Percentiles rank a stretch among this genome's conserved stretches.
phyloP scores from a whole-genome alignment of 2,329 filamentous ascomycete species.

The Pseudocercospora eumusae region DNA sequence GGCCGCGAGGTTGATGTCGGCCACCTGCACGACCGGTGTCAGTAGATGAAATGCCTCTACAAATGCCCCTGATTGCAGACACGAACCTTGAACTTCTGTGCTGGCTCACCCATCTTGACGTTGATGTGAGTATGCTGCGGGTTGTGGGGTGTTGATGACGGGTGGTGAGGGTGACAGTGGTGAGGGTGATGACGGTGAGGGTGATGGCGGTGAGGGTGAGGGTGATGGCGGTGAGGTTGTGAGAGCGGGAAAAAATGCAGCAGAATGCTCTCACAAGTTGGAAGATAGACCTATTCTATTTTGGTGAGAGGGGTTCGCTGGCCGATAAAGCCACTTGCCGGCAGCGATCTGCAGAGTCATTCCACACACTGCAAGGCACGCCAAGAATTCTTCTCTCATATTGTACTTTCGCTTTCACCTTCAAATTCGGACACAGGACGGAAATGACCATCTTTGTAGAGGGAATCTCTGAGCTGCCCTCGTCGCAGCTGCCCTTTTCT shows the following conservation, averaged over 20 bases:
- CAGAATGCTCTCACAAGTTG: conserved; percentile 5
- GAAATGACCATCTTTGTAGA: background rate
- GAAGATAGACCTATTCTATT: no score
- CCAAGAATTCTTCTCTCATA: background rate
- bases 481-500: conserved; percentile 10
- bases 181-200: no score
- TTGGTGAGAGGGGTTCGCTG: conserved; percentile 1
- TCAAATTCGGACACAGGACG: background rate
- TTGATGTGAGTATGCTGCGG: conserved; percentile 23
- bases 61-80: no score
- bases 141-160: conserved; percentile 19
- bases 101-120: conserved; percentile 69
- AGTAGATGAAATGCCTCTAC: no score
- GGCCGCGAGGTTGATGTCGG: conserved; percentile 93
- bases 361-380: background rate
- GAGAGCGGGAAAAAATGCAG: conserved; percentile 26
- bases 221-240: no score
- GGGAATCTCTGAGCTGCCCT: background rate
- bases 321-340: background rate
- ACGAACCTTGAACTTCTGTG: conserved; percentile 80
- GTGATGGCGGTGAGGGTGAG: no score
- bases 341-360: background rate
- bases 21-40: conserved; percentile 56
- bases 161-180: no score
- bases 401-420: background rate